A percentile compares a stretch with the other conserved stretches of the same genome.
These are phyloP conservation scores for Hypoxylon crocopeplum DNA, from an alignment of 495 filamentous ascomycete genomes.

Conservation along the genomic window DNA sequence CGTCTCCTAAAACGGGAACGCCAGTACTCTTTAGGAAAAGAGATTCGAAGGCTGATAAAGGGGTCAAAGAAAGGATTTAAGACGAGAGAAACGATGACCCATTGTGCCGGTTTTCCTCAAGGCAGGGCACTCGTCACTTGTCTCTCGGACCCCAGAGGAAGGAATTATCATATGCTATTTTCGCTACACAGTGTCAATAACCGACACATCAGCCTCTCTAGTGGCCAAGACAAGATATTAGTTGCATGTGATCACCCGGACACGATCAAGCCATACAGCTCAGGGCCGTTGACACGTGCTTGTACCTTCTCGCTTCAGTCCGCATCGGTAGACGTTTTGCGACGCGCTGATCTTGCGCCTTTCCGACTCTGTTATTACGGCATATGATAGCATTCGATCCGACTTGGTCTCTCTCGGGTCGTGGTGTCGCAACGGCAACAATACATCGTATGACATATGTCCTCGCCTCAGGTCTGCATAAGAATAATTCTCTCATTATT, in stretches of 20 bases:
- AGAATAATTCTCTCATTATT: neutral
- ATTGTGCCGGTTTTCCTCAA: no score
- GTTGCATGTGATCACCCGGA: constrained; percentile 38
- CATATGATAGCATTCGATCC: constrained; percentile 11
- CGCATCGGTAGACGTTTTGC: constrained; percentile 16
- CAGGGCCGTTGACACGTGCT: constrained; percentile 36
- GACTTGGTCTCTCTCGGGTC: neutral
- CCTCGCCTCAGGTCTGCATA: neutral
- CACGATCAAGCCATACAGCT: constrained; percentile 21
- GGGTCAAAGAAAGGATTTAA: neutral
- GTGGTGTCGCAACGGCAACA: constrained; percentile 3
- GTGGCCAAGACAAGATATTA: constrained; percentile 24
- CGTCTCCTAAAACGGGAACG: constrained; percentile 4
- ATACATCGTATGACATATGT: constrained; percentile 12
- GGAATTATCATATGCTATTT: constrained; percentile 38
- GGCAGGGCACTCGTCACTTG: no score
- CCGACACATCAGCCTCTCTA: constrained; percentile 20
- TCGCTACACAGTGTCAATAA: constrained; percentile 28
- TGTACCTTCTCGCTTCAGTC: constrained; percentile 25
- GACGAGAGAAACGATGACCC: constrained; percentile 12
- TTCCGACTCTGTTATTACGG: constrained; percentile 17
- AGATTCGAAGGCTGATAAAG: constrained; percentile 6
- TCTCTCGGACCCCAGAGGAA: constrained; percentile 17
- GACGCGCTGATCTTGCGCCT: constrained; percentile 10
- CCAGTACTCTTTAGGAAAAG: constrained; percentile 1